phyloP scores from a whole-genome alignment of 768 basidiomycete species.

The Lentinula edodes region DNA sequence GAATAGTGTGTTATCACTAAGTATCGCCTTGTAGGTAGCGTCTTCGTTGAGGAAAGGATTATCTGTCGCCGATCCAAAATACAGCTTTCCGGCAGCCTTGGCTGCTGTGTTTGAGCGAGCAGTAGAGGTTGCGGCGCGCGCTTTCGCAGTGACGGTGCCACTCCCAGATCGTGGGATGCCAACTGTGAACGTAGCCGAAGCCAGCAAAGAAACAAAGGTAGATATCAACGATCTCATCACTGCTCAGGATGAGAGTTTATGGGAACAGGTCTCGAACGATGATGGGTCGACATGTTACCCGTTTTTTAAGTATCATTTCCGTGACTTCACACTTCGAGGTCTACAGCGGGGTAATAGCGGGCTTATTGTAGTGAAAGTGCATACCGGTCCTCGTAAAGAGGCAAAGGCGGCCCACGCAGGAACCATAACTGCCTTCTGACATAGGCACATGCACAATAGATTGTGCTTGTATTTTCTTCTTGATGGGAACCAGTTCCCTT shows the following conservation, averaged over 20 bases:
- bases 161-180: neutral
- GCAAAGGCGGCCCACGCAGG: neutral
- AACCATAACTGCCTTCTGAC: neutral
- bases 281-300: neutral
- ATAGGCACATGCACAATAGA: neutral
- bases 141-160: slow-evolving; percentile 4
- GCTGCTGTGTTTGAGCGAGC: slow-evolving; percentile 23
- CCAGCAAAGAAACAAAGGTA: neutral
- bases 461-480: neutral
- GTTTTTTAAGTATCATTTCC: neutral
- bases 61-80: slow-evolving; percentile 38
- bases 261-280: neutral
- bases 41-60: slow-evolving; percentile 32
- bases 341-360: neutral
- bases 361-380: neutral
- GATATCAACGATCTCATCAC: neutral
- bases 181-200: neutral
- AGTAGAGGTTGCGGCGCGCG: neutral
- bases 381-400: neutral
- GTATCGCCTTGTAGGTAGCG: slow-evolving; percentile 23
- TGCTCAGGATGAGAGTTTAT: neutral
- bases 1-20: slow-evolving; percentile 24
- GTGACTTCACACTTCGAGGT: neutral
- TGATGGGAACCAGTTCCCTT: neutral
- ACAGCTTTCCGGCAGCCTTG: slow-evolving; percentile 30